Base-by-base conservation (phyloP, 2,329 filamentous ascomycete species). In the Blastomyces silverae region DNA sequence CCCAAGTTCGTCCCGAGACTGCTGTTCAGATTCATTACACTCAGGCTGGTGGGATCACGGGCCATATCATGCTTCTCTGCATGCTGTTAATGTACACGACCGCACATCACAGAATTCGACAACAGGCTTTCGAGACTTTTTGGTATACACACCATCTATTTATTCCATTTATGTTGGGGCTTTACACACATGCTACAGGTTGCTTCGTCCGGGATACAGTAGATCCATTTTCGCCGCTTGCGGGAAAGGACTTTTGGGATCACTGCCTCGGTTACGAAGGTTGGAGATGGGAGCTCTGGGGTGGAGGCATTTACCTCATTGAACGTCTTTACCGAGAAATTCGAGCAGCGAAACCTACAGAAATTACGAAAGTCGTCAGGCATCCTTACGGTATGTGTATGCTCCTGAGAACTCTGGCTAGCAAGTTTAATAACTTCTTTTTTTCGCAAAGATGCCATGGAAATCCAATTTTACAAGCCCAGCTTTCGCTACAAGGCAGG, bases 121-220 rank as follows among this genome's bases (percentile, higher is more conserved):
- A 97, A 75, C 94, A 99, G 75, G 96, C 91, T 0, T 99, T 92
- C 74, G 94, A 99, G 79, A 95, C 93, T 0, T 99, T 99, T 76
- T 99, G 94, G 94, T 99, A 99, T 79, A 96, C 92, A 0, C 94
- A 99, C 78, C 94, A 99, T 73, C 85, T 99, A n/a, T 97, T 97
- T 73, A 89, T 99, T 66, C 93, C 94, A 1, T 99, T 99, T 78
- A 79, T 97, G 73, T 83, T 99, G 56, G 93, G 86, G 57, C 87
- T 99, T 70, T 99, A 97, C 78, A 97, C 93, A 15, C 94, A 99
- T 77, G 93, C 94, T 1, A 91, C 90, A 8, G 92, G 92, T 66
- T 99, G 94, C 79, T 99, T 99, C 79, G 94, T 99, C 50, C 90
- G 94, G 70, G 92, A 97, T 74, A 89, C 87, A 1, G 76, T 82